phyloP scores from a whole-genome alignment of 768 basidiomycete genomes.

The Pulveroboletus frians region DNA sequence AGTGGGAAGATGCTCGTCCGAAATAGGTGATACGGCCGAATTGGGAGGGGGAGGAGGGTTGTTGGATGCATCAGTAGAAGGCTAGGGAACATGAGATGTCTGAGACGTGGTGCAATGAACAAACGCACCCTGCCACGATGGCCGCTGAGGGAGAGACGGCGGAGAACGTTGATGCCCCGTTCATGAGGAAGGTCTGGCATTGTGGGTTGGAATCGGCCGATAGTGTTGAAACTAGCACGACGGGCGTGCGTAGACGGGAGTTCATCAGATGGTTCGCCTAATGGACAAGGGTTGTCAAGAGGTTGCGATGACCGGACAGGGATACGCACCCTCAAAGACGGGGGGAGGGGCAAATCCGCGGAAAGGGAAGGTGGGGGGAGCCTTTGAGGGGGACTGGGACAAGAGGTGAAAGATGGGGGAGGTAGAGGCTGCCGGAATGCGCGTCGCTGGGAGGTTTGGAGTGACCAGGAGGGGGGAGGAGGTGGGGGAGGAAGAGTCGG shows the following conservation, averaged over 20 bases:
- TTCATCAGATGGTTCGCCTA: slow-evolving; percentile 41
- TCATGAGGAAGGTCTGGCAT: slow-evolving; percentile 49
- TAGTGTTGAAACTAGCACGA: slow-evolving; percentile 58
- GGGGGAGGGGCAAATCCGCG: slow-evolving; percentile 46
- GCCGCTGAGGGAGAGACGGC: slow-evolving; percentile 68
- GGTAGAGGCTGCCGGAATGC: slow-evolving; percentile 48
- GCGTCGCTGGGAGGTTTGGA: slow-evolving; percentile 40
- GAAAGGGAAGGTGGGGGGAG: slow-evolving; percentile 56
- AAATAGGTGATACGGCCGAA: slow-evolving; percentile 35
- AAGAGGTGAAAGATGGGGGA: slow-evolving; percentile 74
- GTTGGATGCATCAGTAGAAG: slow-evolving; percentile 13
- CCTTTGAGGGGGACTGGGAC: slow-evolving; percentile 52
- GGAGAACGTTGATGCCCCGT: slow-evolving; percentile 64
- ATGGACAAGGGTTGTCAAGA: background rate
- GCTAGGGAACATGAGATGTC: slow-evolving; percentile 4
- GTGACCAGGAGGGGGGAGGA: slow-evolving; percentile 52
- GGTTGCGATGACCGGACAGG: background rate
- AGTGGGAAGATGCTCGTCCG: slow-evolving; percentile 19
- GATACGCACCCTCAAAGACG: slow-evolving; percentile 55
- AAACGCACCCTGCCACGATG: slow-evolving; percentile 53
- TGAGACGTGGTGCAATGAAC: background rate
- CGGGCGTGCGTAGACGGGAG: slow-evolving; percentile 46
- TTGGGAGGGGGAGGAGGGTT: slow-evolving; percentile 49
- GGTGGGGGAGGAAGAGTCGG: slow-evolving; percentile 51
- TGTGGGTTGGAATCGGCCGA: slow-evolving; percentile 46